Evolutionary conservation across 805 yeast species (phyloP), one percentile per base, ranked within the genome.

Genomic region (Candida jianshihensis): DNA sequence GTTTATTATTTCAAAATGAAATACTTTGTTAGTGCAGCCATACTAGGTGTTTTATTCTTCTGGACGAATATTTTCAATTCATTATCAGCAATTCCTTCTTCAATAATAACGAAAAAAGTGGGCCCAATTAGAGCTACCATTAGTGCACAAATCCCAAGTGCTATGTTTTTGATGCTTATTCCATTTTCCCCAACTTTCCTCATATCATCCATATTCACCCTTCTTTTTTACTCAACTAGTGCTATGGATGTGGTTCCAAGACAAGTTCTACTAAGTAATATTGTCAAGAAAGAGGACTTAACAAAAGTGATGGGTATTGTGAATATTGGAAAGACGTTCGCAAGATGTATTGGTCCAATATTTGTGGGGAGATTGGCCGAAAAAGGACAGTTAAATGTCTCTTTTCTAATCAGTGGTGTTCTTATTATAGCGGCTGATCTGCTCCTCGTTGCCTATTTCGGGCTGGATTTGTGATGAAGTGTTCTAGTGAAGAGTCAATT

Each of bases 241-340:
- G 75, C 89, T 2, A 86, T 88, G 89, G 97, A 88, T 54, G 95
- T 87, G 20, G 92, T 87, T 3, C 96, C 96, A 6, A 72, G 97
- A 35, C 96, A 87, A 59, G 74, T 87, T 8, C 64, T 88, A 28
- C 59, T 88, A 34, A 78, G 94, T 1, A 69, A 83, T 3, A 63
- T 86, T 16, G 75, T 88, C 27, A 67, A 70, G 13, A 69, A 71
- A 11, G 57, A 65, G 10, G 92, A 85, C 33, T 62, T 89, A 33
- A 78, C 95, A 3, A 73, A 68, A 47, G 88, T 82, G 1, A 70
- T 88, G 77, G 96, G 96, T 2, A 65, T 83, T 2, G 95, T 88
- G 9, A 88, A 87, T 51, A 78, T 88, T 26, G 87, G 82, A 19
- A 86, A 87, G 56, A 89, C 96, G 2, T 69, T 84, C 44, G 94